These are phyloP conservation scores for Cetraspora pellucida DNA, from an alignment of 192 early-diverging fungal genomes.

Conservation along the genomic window DNA sequence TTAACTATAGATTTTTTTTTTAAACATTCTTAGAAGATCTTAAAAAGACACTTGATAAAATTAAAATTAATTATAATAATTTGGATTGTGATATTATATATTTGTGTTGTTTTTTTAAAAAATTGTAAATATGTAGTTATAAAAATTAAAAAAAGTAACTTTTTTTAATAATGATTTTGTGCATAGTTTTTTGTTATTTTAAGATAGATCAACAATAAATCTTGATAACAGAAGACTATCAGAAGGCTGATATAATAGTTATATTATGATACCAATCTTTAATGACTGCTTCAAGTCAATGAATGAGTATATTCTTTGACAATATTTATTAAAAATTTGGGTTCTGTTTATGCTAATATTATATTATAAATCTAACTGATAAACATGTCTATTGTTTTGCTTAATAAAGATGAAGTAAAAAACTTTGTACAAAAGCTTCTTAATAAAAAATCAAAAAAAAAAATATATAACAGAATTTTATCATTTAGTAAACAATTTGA, in stretches of 20 bases:
- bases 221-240: neutral
- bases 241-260: conserved; percentile 19
- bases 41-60: conserved; percentile 16
- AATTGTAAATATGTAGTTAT: conserved; percentile 32
- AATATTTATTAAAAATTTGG: conserved; percentile 19
- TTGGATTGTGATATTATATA: conserved; percentile 26
- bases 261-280: conserved; percentile 15
- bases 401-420: conserved; percentile 23
- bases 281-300: conserved; percentile 22
- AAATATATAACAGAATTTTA: conserved; percentile 13
- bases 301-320: conserved; percentile 15
- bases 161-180: conserved; percentile 30
- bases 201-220: conserved; percentile 26
- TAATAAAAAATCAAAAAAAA: conserved; percentile 23
- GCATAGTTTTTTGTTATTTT: conserved; percentile 9
- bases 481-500: conserved; percentile 21
- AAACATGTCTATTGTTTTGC: conserved; percentile 14
- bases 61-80: conserved; percentile 34
- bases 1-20: conserved; percentile 28
- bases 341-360: conserved; percentile 22
- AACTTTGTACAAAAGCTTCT: conserved; percentile 23
- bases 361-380: conserved; percentile 3
- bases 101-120: conserved; percentile 20
- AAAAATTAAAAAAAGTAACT: conserved; percentile 14
- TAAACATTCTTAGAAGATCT: conserved; percentile 31